A percentile compares a stretch with the other conserved stretches of the same genome.
phyloP scores from a whole-genome alignment of 2,329 filamentous ascomycete species.

The Bipolaris oryzae region DNA sequence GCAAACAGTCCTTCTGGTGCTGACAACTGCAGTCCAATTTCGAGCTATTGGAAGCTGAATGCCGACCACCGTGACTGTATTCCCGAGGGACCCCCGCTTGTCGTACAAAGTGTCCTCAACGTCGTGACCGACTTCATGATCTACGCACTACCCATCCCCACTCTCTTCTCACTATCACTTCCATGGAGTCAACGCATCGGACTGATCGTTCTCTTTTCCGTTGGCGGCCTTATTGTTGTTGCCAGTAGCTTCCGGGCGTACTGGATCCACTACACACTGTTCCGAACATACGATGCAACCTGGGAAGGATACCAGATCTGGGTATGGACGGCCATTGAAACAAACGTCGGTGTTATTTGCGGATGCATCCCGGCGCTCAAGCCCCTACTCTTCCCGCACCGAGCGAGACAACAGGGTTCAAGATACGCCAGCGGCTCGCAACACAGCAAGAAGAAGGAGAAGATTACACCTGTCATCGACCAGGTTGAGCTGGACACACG shows the following conservation, averaged over 20 bases:
- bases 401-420: conserved; percentile 38
- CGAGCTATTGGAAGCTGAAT: conserved; percentile 53
- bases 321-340: conserved; percentile 53
- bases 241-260: conserved; percentile 55
- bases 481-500: conserved; percentile 45
- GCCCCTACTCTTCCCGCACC: conserved; percentile 46
- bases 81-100: conserved; percentile 53
- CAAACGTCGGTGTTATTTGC: conserved; percentile 53
- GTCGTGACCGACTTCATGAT: conserved; percentile 55
- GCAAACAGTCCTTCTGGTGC: conserved; percentile 1
- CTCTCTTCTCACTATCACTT: conserved; percentile 54
- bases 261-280: conserved; percentile 54
- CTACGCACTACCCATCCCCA: conserved; percentile 54
- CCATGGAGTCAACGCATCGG: conserved; percentile 53
- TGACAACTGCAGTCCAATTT: conserved; percentile 50
- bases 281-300: conserved; percentile 54
- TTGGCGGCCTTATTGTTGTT: conserved; percentile 55
- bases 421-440: conserved; percentile 41
- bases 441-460: conserved; percentile 40
- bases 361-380: conserved; percentile 54
- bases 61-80: conserved; percentile 49
- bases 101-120: conserved; percentile 53
- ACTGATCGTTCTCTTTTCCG: conserved; percentile 51
- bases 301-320: conserved; percentile 54
- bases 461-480: conserved; percentile 40